These are phyloP conservation scores for Flaveria robusta DNA, from an alignment of 129 eudicot species.

Conservation along the genomic window DNA sequence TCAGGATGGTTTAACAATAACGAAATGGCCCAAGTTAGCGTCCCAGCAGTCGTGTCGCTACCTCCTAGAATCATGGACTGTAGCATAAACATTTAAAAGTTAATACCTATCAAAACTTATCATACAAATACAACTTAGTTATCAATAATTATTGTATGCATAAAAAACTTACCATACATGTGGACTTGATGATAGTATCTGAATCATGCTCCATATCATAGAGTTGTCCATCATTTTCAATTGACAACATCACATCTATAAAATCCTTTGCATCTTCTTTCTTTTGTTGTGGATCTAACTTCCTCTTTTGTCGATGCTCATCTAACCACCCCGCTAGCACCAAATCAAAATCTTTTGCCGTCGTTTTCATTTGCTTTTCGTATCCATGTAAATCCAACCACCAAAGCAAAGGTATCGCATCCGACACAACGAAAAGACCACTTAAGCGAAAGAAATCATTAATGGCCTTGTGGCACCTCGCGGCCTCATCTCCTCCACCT, in stretches of 20 bases:
- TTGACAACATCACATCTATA: conserved; percentile 38
- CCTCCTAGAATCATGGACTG: conserved; percentile 30
- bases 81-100: not conserved
- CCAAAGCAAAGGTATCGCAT: conserved; percentile 32
- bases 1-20: conserved; percentile 33
- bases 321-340: conserved; percentile 34
- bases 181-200: conserved; percentile 31
- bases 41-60: conserved; percentile 26
- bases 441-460: conserved; percentile 25
- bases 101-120: not conserved
- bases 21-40: conserved; percentile 34
- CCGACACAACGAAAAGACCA: conserved; percentile 31
- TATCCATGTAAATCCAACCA: conserved; percentile 42
- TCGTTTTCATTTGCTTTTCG: conserved; percentile 38
- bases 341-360: conserved; percentile 22
- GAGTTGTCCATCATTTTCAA: conserved; percentile 23
- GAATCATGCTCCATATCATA: conserved; percentile 15
- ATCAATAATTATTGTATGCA: too few species aligned
- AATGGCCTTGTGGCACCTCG: conserved; percentile 17
- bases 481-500: conserved; percentile 16
- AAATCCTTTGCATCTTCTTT: conserved; percentile 26
- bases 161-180: conserved; percentile 35
- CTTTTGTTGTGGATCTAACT: not conserved
- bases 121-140: not conserved
- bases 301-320: conserved; percentile 31